These are phyloP conservation scores for Fomitopsis pulvina DNA, from an alignment of 768 basidiomycete species.

Conservation along the genomic window DNA sequence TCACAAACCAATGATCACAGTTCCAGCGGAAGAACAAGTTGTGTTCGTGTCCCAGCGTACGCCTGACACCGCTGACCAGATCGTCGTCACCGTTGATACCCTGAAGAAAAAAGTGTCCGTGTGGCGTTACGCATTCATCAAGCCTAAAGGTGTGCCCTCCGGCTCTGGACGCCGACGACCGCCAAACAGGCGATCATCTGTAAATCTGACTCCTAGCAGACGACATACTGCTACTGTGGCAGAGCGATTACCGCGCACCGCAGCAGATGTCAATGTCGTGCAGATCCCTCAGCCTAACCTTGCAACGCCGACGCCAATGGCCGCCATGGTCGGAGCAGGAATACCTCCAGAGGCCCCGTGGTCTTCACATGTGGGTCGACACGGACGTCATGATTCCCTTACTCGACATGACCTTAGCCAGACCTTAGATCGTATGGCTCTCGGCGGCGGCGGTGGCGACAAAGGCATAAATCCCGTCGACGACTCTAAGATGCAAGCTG, in stretches of 20 bases:
- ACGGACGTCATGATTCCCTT: background rate
- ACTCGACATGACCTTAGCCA: background rate
- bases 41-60: constrained; percentile 49
- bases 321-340: constrained; percentile 24
- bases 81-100: constrained; percentile 54
- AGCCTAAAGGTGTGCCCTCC: constrained; percentile 45
- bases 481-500: constrained; percentile 44
- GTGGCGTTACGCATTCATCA: constrained; percentile 69
- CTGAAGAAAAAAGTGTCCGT: constrained; percentile 49
- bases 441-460: constrained; percentile 7
- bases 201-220: background rate
- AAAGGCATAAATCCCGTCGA: constrained; percentile 15
- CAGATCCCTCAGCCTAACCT: background rate
- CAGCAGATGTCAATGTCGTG: background rate
- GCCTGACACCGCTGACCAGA: constrained; percentile 35
- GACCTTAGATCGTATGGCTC: constrained; percentile 3
- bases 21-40: constrained; percentile 60
- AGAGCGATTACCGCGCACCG: background rate
- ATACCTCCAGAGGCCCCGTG: constrained; percentile 3
- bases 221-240: background rate
- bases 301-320: constrained; percentile 28
- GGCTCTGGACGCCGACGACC: constrained; percentile 13
- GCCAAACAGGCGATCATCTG: background rate
- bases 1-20: constrained; percentile 29
- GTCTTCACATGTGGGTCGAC: background rate